Percentiles rank a stretch among this genome's conserved stretches.
These are phyloP conservation scores for Candida gigantensis DNA, from an alignment of 1,139 yeast genomes.

Conservation along the genomic window DNA sequence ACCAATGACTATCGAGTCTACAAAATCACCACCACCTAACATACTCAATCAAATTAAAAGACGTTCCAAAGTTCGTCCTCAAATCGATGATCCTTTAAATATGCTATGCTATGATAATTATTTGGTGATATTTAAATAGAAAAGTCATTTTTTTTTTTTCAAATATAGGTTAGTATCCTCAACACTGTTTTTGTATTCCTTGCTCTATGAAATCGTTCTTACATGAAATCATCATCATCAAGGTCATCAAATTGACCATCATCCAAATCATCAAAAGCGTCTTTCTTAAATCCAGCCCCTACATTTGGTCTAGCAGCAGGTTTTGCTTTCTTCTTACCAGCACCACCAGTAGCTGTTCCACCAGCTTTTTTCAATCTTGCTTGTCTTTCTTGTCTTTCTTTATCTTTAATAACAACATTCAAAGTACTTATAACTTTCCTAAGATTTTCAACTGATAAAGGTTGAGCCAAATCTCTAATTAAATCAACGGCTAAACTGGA, in stretches of 20 bases:
- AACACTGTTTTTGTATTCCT: background rate
- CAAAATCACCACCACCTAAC: background rate
- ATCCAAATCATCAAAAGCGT: conserved; percentile 57
- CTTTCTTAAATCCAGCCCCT: conserved; percentile 75
- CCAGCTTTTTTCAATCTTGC: conserved; percentile 78
- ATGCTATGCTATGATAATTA: conserved; percentile 10
- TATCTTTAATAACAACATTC: conserved; percentile 78
- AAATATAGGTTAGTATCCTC: too few species aligned
- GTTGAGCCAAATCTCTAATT: conserved; percentile 79
- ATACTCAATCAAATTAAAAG: background rate
- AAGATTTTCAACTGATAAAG: conserved; percentile 77
- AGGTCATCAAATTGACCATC: conserved; percentile 53
- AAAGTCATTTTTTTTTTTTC: background rate
- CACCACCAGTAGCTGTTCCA: conserved; percentile 89
- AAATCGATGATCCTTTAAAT: conserved; percentile 11
- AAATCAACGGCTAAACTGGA: conserved; percentile 81
- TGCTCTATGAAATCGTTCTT: too few species aligned
- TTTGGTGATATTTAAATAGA: conserved; percentile 4
- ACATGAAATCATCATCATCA: conserved; percentile 90
- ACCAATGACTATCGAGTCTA: too few species aligned
- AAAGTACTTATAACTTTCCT: conserved; percentile 86
- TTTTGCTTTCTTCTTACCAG: conserved; percentile 93
- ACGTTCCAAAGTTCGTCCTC: background rate
- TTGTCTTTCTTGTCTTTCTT: conserved; percentile 86
- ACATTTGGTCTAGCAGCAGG: conserved; percentile 70